phyloP scores from a whole-genome alignment of 1,284 basidiomycete genomes.

The Ustilago nuda region DNA sequence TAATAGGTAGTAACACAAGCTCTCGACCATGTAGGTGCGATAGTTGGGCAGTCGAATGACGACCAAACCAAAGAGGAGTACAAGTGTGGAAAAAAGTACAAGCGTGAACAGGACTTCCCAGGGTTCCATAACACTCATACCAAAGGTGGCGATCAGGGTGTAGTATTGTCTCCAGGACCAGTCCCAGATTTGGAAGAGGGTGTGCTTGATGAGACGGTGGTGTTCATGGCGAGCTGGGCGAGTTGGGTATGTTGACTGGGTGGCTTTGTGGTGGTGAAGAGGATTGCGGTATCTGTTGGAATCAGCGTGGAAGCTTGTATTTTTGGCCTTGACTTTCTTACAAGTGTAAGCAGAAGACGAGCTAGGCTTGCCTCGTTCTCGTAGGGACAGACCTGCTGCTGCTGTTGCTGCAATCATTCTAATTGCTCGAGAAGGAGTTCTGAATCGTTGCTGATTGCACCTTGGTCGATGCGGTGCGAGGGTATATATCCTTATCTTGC shows the following conservation, averaged over 20 bases:
- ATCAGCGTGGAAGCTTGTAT: background rate
- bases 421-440: background rate
- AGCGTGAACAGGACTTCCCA: conserved; percentile 26
- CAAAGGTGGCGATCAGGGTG: conserved; percentile 13
- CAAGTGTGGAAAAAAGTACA: background rate
- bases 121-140: conserved; percentile 20
- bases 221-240: background rate
- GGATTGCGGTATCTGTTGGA: background rate
- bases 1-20: conserved; percentile 1
- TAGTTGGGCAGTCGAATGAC: background rate
- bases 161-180: conserved; percentile 5
- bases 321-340: background rate
- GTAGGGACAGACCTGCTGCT: background rate
- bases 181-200: background rate
- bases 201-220: background rate
- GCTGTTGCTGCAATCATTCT: conserved; percentile 7
- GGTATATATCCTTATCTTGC: too few relatives aligned
- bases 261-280: background rate
- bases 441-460: background rate
- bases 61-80: background rate
- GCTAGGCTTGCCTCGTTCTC: background rate
- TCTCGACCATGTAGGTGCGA: background rate
- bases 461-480: too few relatives aligned
- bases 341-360: background rate
- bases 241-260: background rate